Evolutionary conservation across 257 asterid genomes (phyloP), one percentile per base, ranked within the genome.

Genomic region (Agastache rugosa): DNA sequence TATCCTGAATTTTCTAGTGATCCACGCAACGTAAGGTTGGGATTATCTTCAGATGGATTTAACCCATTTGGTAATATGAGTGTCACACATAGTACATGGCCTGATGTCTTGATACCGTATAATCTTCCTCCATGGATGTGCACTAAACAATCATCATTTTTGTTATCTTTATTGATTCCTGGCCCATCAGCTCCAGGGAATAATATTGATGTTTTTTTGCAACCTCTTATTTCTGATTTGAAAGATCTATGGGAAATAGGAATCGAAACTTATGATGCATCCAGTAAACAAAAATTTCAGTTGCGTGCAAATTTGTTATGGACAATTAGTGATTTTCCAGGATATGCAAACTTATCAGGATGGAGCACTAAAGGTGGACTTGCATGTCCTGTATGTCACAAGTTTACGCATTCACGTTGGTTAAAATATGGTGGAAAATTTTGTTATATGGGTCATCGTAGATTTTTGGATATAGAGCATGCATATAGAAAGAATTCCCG

Each of bases 231-330:
- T 16, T 19, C 60, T 16, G 45, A 48, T 22, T 15, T 48, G 45
- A 67, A 8, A 27, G 61, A 54, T 16, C 12, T 51, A 1, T 51
- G 42, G 59, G 71, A 44, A 22, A 42, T 8, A n/a, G 70, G 70
- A 20, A 64, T 65, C 1, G 71, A 65, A 23, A 65, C 71, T 1
- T 65, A 65, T 25, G 71, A 65, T 44, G 71, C 72, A 1, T 45
- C 23, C 2, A 16, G 8, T 47, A 25, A 45, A 67, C n/a, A 67
- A 47, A 25, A 27, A 0, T 67, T 67, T 9, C 45, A 47, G 3
- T 25, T 68, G 50, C 73, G 19, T 68, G 73, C 63, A 25, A 27
- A 51, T 15, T 51, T 68, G 6, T 11, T 51, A 1, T 51, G 63
- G 63, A 68, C 63, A 11, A 50, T 68, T 68, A 68, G 62, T 27